Base-by-base conservation (phyloP, 2,329 filamentous ascomycete species). In the Dryadomyces quercus-mongolicae region DNA sequence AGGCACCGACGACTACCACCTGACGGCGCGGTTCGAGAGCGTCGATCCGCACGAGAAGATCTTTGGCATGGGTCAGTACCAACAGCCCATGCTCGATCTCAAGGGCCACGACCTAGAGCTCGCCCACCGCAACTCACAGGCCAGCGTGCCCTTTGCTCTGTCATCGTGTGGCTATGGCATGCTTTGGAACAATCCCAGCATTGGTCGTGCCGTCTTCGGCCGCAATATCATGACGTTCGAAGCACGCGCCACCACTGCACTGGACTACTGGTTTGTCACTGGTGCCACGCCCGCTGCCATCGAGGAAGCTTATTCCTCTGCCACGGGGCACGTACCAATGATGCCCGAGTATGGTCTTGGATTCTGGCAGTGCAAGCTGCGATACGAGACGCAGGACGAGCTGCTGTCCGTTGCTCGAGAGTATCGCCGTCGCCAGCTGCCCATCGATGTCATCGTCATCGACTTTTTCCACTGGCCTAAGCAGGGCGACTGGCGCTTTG, bases 61-160 rank as follows among this genome's bases (percentile, higher is more conserved):
- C n/a, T 85, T 74, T 60, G 82, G 82, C 20, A 85, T 85, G 81
- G 82, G 82, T 0, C 82, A 85, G 64, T 85, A 85, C 56, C 82
- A 85, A 60, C 81, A 85, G 59, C 76, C 78, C 0, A 73, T 70
- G 52, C 68, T 85, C n/a, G 73, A 85, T 61, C 69, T 85, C 50
- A 85, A 84, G 59, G 82, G 82, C 0, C 62, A 70, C 0, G 80
- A 85, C 55, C 64, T 85, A 1, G 82, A 85, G 61, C 72, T 85
- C 2, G 81, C 82, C 0, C 82, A 85, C 42, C 74, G 81, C 1
- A 85, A 85, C 62, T 84, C 80, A 0, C 82, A 85, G 63, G 81
- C 81, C 4, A 81, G 74, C 51, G 74, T 85, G 0, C 82, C 82
- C 0, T 85, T 85, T 63, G 74, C 75, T 0, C 62, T 85, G 0